Evolutionary conservation across 208 protist genomes (phyloP), one percentile per base, ranked within the genome.

Genomic region (Trypanosoma mega): DNA sequence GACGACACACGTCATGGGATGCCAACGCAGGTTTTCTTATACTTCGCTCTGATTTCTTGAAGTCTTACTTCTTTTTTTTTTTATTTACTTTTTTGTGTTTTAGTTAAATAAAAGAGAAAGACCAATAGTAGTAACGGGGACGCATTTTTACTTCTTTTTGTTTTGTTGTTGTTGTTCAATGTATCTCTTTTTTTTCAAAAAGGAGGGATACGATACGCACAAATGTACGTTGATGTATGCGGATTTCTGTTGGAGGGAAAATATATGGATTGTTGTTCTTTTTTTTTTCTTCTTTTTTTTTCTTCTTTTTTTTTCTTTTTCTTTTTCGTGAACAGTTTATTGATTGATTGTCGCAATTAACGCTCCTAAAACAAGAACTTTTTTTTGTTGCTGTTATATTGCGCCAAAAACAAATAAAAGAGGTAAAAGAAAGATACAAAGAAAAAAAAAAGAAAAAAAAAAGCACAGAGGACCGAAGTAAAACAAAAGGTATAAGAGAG

Each of bases 1-100:
- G 74, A 49, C 73, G 81, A 45, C 84, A 83, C 43, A 94, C 90
- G 84, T 90, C 90, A 79, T 94, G 83, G 76, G 55, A 37, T 57
- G 18, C 21, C 16, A 8, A 3, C n/a, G 24, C 60, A 53, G 43
- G 54, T 37, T 61, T 59, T 74, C 60, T 57, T 37, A 41, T 27
- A 50, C 11, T 41, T 57, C 24, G 26, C 7, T 61, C 39, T 47
- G 18, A 43, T 48, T 54, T 64, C 43, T 54, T 48, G 9, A n/a
- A n/a, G n/a, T n/a, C 45, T 57, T 70, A 33, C 62, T 72, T 30
- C 67, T 48, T 45, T 27, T 63, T 34, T 67, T 24, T 49, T 63
- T 41, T 26, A 45, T 50, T 65, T 56, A 58, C 24, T 55, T 72
- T 70, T 60, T 24, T 34, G 41, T 74, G 33, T 21, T 55, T 45